Evolutionary conservation across 306 rosid genomes (phyloP), one percentile per base, ranked within the genome.

Genomic region (Dicorynia guianensis): DNA sequence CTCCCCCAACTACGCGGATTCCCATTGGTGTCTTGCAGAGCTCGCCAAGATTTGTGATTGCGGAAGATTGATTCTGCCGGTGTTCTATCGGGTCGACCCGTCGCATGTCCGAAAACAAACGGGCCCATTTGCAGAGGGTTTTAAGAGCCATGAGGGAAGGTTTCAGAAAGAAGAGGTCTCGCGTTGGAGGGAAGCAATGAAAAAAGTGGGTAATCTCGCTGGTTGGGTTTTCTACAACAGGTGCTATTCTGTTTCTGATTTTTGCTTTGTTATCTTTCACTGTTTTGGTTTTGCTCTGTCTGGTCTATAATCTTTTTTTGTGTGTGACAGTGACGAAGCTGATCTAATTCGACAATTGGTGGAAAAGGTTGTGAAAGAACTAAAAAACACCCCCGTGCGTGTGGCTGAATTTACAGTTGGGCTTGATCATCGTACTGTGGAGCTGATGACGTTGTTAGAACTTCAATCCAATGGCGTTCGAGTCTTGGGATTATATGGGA

Each of bases 161-260:
- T 80, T 48, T 5, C 8, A 0, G 36, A 2, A 12, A 13, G 66
- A 36, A 0, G 60, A 13, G 30, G 74, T 87, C 42, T 39, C 0
- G 5, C 11, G 10, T 30, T 89, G 94, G 89, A 85, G 84, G 67
- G 7, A n/a, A 9, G 94, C 91, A 55, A 80, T 89, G 94, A 66
- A 67, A 0, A 85, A 79, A 74, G 85, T 86, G 1, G 93, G 93
- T 18, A 85, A 82, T 11, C 5, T 35, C 17, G 74, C 84, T 67
- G 94, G 94, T 20, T 85, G 30, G 66, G 81, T 80, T 61, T 65
- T 54, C 59, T 0, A 60, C 4, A 7, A 67, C 42, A 52, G 76
- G 80, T 77, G 13, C 11, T 67, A 1, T n/a, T 25, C 30, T 25
- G 30, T 25, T 25, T 25, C 30, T 25, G 5, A 7, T n/a, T 25